These are phyloP conservation scores for Camellia japonica DNA, from an alignment of 148 eudicot species.

Conservation along the genomic window DNA sequence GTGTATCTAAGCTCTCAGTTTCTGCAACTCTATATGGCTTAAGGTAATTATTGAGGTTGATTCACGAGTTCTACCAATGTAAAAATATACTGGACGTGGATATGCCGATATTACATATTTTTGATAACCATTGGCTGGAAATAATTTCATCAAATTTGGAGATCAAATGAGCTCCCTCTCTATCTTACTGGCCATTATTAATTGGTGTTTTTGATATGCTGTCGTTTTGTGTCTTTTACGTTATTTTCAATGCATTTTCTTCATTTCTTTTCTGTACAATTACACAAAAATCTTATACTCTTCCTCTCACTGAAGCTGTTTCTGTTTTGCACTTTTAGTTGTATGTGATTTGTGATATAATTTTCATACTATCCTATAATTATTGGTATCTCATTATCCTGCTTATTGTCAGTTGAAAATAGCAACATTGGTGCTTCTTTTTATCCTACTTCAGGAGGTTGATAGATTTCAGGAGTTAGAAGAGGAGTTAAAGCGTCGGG, in stretches of 20 bases:
- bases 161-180: background rate
- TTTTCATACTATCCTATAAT: background rate
- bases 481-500: constrained; percentile 63
- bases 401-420: background rate
- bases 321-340: background rate
- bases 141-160: background rate
- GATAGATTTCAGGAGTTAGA: constrained; percentile 81
- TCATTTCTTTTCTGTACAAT: background rate
- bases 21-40: background rate
- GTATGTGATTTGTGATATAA: too few relatives aligned
- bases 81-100: background rate
- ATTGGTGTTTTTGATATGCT: background rate
- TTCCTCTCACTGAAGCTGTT: background rate
- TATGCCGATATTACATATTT: background rate
- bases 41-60: background rate
- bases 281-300: background rate
- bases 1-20: background rate
- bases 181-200: background rate
- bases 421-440: constrained; percentile 1
- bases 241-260: background rate
- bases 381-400: background rate
- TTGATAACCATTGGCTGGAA: background rate
- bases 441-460: constrained; percentile 65
- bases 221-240: background rate
- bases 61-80: background rate